Evolutionary conservation across 202 grass and related monocot genomes (phyloP).

Genomic region (Thinopyrum obtusiflorum): DNA sequence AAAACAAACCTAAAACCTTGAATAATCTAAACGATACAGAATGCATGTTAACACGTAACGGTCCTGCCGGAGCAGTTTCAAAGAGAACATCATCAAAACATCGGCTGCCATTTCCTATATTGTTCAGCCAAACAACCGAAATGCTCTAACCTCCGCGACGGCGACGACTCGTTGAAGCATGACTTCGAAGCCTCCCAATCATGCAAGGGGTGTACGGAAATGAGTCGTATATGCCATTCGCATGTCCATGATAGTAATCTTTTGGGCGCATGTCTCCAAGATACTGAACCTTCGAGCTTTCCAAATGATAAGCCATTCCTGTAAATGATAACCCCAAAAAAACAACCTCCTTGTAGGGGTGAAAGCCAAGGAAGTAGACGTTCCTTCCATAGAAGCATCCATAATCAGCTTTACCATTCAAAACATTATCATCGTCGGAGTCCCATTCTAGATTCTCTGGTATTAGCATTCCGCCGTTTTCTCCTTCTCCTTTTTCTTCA

Average conservation of each 20-base stretch:
- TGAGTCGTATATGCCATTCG: not conserved
- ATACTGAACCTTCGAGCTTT: slow-evolving; percentile 13
- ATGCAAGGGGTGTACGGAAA: slow-evolving; percentile 19
- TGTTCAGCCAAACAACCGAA: not conserved
- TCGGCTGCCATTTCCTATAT: not conserved
- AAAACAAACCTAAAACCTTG: no score
- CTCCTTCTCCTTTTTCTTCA: not conserved
- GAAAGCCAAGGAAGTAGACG: slow-evolving; percentile 20
- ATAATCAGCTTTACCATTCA: not conserved
- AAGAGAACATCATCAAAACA: not conserved
- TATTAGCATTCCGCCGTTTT: not conserved
- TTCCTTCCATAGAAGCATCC: rapidly evolving
- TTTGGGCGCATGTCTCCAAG: not conserved
- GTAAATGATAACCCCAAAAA: not conserved
- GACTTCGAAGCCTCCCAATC: not conserved
- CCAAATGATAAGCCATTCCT: slow-evolving; percentile 14
- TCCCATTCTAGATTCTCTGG: not conserved
- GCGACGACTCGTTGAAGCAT: not conserved
- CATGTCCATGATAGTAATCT: not conserved
- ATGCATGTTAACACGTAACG: not conserved
- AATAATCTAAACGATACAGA: not conserved
- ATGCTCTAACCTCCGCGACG: not conserved
- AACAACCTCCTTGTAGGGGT: not conserved
- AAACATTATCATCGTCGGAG: not conserved
- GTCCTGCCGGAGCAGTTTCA: not conserved